Conservation (phyloP, 352 stramenopile genomes). For the Paralagenidium karlingii region DNA sequence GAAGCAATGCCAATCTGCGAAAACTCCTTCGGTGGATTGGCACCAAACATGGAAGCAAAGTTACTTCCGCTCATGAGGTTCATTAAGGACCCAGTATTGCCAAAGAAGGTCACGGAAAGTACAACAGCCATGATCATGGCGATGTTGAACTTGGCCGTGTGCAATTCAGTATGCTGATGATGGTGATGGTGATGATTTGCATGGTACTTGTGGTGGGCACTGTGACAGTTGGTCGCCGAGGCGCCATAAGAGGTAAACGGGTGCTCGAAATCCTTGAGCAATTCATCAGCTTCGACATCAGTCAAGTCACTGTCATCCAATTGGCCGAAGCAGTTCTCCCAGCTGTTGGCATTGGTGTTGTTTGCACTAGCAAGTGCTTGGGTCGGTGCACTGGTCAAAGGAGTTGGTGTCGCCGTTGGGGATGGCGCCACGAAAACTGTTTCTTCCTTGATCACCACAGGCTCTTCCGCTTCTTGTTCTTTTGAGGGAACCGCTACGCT, state of each 20-base stretch:
- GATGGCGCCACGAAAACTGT: no score
- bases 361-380: no score
- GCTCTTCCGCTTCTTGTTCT: not conserved
- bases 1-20: constrained; percentile 81
- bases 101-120: constrained; percentile 78
- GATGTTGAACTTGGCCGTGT: constrained; percentile 80
- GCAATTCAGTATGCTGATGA: constrained; percentile 52
- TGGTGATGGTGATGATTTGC: constrained; percentile 19
- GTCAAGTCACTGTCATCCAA: constrained; percentile 44
- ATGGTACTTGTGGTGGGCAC: constrained; percentile 10
- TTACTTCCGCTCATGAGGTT: constrained; percentile 61
- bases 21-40: constrained; percentile 58
- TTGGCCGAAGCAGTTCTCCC: constrained; percentile 38
- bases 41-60: constrained; percentile 74
- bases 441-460: not conserved
- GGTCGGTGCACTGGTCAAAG: no score
- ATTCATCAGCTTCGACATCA: constrained; percentile 39
- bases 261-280: constrained; percentile 67
- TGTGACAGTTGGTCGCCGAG: constrained; percentile 6
- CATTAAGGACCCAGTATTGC: constrained; percentile 54
- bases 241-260: constrained; percentile 21
- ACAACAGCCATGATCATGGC: constrained; percentile 85
- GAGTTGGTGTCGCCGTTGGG: no score
- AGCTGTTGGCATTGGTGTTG: constrained; percentile 24
- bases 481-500: no score